Percentiles rank a stretch among this genome's conserved stretches.
These are phyloP conservation scores for Delonix regia DNA, from an alignment of 306 rosid genomes.

Conservation along the genomic window DNA sequence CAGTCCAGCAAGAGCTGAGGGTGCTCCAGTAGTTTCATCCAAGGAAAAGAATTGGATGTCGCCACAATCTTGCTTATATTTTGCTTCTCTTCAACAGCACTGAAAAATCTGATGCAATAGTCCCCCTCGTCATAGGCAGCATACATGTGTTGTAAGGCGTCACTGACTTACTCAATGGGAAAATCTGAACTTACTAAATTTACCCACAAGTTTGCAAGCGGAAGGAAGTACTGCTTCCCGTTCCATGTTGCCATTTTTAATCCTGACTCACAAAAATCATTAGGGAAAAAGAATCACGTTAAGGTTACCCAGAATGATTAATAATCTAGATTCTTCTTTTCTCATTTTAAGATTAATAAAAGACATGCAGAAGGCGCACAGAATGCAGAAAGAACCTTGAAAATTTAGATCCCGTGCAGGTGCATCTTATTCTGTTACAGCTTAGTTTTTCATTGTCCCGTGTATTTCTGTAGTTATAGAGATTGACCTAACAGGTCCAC, in stretches of 20 bases:
- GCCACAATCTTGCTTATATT: slow-evolving; percentile 24
- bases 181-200: slow-evolving; percentile 70
- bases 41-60: slow-evolving; percentile 27
- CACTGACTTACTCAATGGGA: slow-evolving; percentile 49
- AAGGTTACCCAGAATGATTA: background rate
- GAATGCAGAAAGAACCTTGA: slow-evolving; percentile 15
- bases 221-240: slow-evolving; percentile 64
- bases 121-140: slow-evolving; percentile 31
- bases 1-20: slow-evolving; percentile 23
- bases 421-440: slow-evolving; percentile 14
- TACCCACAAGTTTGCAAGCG: slow-evolving; percentile 82
- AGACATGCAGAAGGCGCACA: background rate
- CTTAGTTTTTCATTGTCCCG: background rate
- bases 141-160: slow-evolving; percentile 27
- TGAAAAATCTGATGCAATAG: slow-evolving; percentile 19
- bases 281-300: slow-evolving; percentile 10
- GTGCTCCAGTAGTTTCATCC: slow-evolving; percentile 34
- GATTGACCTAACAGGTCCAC: background rate
- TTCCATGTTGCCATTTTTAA: slow-evolving; percentile 75
- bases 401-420: slow-evolving; percentile 17
- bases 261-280: slow-evolving; percentile 55
- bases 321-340: slow-evolving; percentile 9
- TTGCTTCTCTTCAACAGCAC: slow-evolving; percentile 9
- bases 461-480: background rate
- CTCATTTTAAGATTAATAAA: background rate